Base-by-base conservation (phyloP, 495 filamentous ascomycete species). In the Filosporella fistucella region DNA sequence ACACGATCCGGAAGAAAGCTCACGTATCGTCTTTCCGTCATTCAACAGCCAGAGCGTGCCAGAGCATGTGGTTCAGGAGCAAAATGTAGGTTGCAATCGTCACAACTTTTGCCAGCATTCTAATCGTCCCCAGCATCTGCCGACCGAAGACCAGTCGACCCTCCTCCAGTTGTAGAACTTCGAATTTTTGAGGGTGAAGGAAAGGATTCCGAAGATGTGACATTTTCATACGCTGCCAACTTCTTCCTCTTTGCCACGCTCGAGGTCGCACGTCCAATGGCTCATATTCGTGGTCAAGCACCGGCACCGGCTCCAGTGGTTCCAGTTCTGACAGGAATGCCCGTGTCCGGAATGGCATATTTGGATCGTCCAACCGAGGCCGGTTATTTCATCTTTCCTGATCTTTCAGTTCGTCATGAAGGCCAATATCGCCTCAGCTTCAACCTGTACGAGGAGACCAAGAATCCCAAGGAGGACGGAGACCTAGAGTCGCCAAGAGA, bases 321-420 rank as follows among this genome's bases (percentile, higher is more conserved):
- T 29, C 83, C 84, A 20, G 89, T 97, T 29, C 74, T 98, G 52
- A 98, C 94, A 1, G 93, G 93, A 57, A 90, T 94, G 54, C 90
- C 91, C 1, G 93, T 96, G 6, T 95, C 94, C 32, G 94, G 93
- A 32, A 94, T 96, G 75, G 91, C 91, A 17, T 97, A 97, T 63
- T 74, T 98, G 21, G 93, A 98, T 58, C 89, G 94, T 22, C 93
- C 93, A 1, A 73, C 70, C 17, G 89, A 88, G 33, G 93, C 91
- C 36, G 93, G 94, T 44, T 98, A 97, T 66, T 98, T 98, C 63
- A 85, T 98, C 66, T 98, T 98, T 59, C 93, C 94, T 0, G 93
- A 98, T 67, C 72, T 98, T 29, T 97, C 93, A 1, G 93, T 98
- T 40, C 86, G 94, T 42, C 91, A 97, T 63, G 93, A 98, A 63